These are phyloP conservation scores for Ogataea paradorogensis DNA, from an alignment of 805 yeast genomes.

Conservation along the genomic window DNA sequence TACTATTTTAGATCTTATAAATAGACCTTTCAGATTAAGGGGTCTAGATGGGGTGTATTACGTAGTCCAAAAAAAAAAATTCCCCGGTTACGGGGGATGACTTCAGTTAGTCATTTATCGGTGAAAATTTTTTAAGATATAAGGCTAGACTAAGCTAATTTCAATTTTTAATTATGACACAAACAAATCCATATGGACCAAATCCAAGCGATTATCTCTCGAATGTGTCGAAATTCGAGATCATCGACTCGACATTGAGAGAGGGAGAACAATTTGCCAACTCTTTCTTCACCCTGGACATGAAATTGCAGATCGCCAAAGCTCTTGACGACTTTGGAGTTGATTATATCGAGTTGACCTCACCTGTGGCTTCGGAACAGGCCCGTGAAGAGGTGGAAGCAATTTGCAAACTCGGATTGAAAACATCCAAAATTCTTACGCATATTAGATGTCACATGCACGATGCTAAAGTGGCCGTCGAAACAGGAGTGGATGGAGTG, in stretches of 20 bases:
- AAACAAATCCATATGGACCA: constrained; percentile 86
- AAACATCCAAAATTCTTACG: constrained; percentile 82
- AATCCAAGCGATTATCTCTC: constrained; percentile 91
- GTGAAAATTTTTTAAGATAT: constrained; percentile 17
- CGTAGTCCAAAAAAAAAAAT: no score
- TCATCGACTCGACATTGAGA: constrained; percentile 92
- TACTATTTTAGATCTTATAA: no score
- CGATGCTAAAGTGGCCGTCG: constrained; percentile 95
- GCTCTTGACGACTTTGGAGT: constrained; percentile 98
- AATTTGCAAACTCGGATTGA: constrained; percentile 93
- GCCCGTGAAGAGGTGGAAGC: constrained; percentile 94
- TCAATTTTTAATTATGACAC: constrained; percentile 10
- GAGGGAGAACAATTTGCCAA: constrained; percentile 99
- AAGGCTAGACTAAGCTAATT: constrained; percentile 1
- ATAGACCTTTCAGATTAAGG: no score
- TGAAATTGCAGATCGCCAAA: constrained; percentile 94
- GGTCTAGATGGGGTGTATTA: not conserved
- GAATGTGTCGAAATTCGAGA: constrained; percentile 82
- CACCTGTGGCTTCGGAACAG: constrained; percentile 98
- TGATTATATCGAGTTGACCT: constrained; percentile 94
- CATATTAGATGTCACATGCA: constrained; percentile 99
- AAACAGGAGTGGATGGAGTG: constrained; percentile 98
- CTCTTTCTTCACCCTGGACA: constrained; percentile 91
- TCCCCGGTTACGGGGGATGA: not conserved
- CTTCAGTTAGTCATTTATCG: constrained; percentile 11